Percentiles rank a stretch among this genome's conserved stretches.
Conservation (phyloP, 139 green algal genomes). For the Limnomonas spitsbergensis region DNA sequence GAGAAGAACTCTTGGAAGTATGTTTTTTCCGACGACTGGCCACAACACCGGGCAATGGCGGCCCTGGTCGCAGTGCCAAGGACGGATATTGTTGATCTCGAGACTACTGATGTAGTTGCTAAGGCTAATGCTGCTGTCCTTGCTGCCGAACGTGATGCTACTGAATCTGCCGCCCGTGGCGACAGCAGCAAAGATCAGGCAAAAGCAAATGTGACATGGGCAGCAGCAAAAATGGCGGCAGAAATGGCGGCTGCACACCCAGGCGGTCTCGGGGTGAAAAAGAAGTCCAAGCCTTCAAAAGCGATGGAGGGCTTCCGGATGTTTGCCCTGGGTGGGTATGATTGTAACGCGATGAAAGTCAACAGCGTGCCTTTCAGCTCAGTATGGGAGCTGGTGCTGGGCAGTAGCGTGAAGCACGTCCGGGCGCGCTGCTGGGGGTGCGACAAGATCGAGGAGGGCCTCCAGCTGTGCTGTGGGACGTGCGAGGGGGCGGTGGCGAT, state of each 20-base stretch:
- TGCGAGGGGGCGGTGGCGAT: background rate
- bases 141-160: no score
- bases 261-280: background rate
- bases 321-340: background rate
- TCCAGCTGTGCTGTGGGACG: background rate
- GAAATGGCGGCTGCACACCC: background rate
- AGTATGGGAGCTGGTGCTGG: background rate
- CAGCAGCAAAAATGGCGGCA: no score
- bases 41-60: background rate
- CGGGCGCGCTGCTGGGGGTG: background rate
- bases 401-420: background rate
- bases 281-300: background rate
- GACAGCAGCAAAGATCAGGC: no score
- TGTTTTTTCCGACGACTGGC: background rate
- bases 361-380: background rate
- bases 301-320: background rate
- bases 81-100: no score
- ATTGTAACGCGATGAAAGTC: background rate
- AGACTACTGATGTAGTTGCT: no score
- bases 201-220: no score
- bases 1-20: conserved; percentile 3
- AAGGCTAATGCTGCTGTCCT: no score
- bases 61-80: no score
- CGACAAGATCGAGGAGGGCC: background rate
- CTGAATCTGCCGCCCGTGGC: background rate